Percentiles rank a stretch among this genome's conserved stretches.
These are phyloP conservation scores for Coniosporium tulheliwenetii DNA, from an alignment of 2,329 filamentous ascomycete genomes.

Conservation along the genomic window DNA sequence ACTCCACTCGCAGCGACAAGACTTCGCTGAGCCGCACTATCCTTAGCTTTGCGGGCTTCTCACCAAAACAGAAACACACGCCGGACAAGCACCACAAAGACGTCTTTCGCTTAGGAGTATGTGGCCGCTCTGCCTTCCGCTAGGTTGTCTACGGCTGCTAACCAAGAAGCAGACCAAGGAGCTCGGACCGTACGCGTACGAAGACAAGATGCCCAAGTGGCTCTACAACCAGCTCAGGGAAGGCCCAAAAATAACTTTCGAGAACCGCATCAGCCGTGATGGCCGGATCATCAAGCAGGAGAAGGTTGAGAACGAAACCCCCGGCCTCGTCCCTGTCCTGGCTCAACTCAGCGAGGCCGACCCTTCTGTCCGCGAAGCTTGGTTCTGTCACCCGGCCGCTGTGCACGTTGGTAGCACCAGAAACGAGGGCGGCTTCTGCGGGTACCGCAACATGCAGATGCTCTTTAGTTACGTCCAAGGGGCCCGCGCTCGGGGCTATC, in stretches of 20 bases:
- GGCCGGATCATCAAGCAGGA: constrained; percentile 25
- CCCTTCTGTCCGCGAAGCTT: constrained; percentile 49
- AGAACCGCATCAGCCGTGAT: constrained; percentile 25
- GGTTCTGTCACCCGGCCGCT: constrained; percentile 61
- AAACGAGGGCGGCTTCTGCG: constrained; percentile 83
- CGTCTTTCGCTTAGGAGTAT: too few species aligned
- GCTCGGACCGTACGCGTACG: constrained; percentile 31
- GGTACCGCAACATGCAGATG: constrained; percentile 93
- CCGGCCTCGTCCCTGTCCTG: constrained; percentile 27
- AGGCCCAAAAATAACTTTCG: constrained; percentile 20
- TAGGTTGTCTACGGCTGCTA: too few species aligned
- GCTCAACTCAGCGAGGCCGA: constrained; percentile 42
- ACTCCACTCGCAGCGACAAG: too few species aligned
- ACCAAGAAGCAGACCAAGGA: constrained; percentile 18
- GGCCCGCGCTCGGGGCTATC: constrained; percentile 37
- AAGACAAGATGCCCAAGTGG: constrained; percentile 27
- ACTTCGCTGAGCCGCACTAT: constrained; percentile 15
- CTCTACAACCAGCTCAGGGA: constrained; percentile 24
- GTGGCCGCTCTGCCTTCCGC: too few species aligned
- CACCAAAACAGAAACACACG: too few species aligned
- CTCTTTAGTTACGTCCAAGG: constrained; percentile 62
- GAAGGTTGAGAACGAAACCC: constrained; percentile 27
- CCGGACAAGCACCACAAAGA: too few species aligned
- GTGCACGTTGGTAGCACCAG: constrained; percentile 69
- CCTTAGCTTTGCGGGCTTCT: constrained; percentile 16